Base-by-base conservation (phyloP, 1,284 basidiomycete genomes). In the Acaromyces ingoldii region DNA sequence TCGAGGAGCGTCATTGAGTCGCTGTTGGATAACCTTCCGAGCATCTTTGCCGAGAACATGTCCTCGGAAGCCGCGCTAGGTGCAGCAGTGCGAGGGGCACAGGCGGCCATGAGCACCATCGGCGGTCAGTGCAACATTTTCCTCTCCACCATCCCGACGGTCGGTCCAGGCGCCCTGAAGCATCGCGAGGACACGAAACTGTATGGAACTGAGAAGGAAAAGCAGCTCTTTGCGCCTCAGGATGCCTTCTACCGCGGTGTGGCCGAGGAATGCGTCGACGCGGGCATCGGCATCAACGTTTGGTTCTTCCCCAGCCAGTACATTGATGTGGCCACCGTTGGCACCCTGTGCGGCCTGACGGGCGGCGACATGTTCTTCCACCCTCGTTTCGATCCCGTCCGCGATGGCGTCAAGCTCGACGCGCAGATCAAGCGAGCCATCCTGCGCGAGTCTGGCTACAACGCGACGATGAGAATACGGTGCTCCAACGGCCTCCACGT, bases 351-450 rank as follows among this genome's bases (percentile, higher is more conserved):
- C 0, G 84, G 83, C 0, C 75, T 85, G 15, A 91, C 90, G 0
- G 95, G 95, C n/a, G 95, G 95, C 17, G 90, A 95, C 55, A 72
- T 93, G 1, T 92, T 86, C 78, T 95, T 88, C 79, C 88, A 95
- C 71, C 93, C 95, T 6, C 83, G 88, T 30, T 98, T 92, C 76
- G 82, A 87, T 53, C 81, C 84, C 0, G 77, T 78, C 2, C 82
- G 87, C 39, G 91, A 96, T 73, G 81, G 81, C 7, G 72, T 79
- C 19, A 80, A 84, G 13, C 74, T 99, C 10, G 77, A 81, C 24
- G 85, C 85, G 21, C 88, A 96, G 69, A 74, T 98, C 19, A 80
- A 80, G 49, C 81, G 89, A 24, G 76, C 91, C 0, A 68, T 92
- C 15, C 79, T 82, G 4, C 82, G 90, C 19, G 85, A 83, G 60